These are phyloP conservation scores for Henckelia pumila DNA, from an alignment of 257 asterid genomes.

Conservation along the genomic window DNA sequence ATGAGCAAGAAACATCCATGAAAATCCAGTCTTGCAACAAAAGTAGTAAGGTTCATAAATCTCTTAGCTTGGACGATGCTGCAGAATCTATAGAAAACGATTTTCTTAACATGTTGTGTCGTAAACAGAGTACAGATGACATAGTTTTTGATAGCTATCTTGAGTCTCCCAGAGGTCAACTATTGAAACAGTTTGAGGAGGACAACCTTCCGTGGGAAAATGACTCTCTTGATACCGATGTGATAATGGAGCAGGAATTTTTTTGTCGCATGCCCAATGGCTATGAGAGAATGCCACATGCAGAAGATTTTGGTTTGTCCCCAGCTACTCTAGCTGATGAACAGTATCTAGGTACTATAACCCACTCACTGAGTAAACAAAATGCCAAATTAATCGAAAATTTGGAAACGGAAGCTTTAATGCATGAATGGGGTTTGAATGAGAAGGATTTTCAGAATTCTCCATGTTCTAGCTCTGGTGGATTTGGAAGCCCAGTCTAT, in stretches of 20 bases:
- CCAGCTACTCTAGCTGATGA: slow-evolving; percentile 41
- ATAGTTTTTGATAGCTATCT: slow-evolving; percentile 33
- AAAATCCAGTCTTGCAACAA: slow-evolving; percentile 26
- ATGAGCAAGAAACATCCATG: slow-evolving; percentile 36
- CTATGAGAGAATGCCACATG: slow-evolving; percentile 29
- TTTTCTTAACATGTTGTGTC: slow-evolving; percentile 62
- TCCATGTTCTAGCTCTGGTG: slow-evolving; percentile 51
- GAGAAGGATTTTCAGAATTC: slow-evolving; percentile 64
- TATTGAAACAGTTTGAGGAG: slow-evolving; percentile 39
- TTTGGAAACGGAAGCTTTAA: slow-evolving; percentile 74
- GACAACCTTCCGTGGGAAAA: slow-evolving; percentile 29
- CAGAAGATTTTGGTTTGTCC: slow-evolving; percentile 60
- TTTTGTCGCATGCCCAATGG: slow-evolving; percentile 26
- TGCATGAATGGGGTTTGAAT: slow-evolving; percentile 74
- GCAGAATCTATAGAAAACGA: slow-evolving; percentile 74
- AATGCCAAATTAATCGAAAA: slow-evolving; percentile 66
- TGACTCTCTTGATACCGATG: slow-evolving; percentile 35
- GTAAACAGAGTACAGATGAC: slow-evolving; percentile 38
- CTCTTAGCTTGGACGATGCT: slow-evolving; percentile 57
- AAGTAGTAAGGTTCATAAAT: slow-evolving; percentile 37
- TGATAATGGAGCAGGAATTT: slow-evolving; percentile 31
- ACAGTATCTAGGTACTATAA: slow-evolving; percentile 28
- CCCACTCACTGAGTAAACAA: slow-evolving; percentile 44
- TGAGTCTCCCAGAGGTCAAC: slow-evolving; percentile 39
- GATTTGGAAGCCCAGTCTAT: slow-evolving; percentile 91